These are phyloP conservation scores for Pharnaceum exiguum DNA, from an alignment of 148 eudicot genomes.

Conservation along the genomic window DNA sequence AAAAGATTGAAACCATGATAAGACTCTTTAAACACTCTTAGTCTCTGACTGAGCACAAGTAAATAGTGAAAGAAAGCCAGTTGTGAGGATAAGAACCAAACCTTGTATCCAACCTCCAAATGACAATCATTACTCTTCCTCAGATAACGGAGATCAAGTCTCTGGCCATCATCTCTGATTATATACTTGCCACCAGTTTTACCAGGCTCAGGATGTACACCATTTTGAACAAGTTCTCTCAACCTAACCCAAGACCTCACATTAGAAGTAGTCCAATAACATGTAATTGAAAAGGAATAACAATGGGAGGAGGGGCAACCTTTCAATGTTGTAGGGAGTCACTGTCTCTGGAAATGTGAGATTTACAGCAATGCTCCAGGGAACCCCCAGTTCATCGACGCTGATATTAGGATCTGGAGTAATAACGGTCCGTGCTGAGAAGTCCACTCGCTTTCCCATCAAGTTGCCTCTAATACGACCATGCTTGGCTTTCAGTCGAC, in stretches of 20 bases:
- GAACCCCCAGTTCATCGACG: slow-evolving; percentile 93
- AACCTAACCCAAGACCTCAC: slow-evolving; percentile 39
- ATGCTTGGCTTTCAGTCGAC: slow-evolving; percentile 95
- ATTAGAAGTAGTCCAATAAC: slow-evolving; percentile 3
- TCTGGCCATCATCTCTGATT: slow-evolving; percentile 96
- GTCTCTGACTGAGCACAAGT: no score
- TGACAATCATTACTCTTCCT: slow-evolving; percentile 98
- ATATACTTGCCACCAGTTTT: slow-evolving; percentile 98
- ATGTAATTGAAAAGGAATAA: neutral
- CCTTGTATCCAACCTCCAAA: slow-evolving; percentile 98
- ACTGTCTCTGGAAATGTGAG: slow-evolving; percentile 98
- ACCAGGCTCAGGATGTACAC: slow-evolving; percentile 98
- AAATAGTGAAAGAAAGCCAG: neutral
- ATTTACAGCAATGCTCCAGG: slow-evolving; percentile 99
- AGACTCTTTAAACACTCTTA: slow-evolving; percentile 6
- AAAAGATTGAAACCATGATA: neutral
- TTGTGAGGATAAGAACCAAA: slow-evolving; percentile 1
- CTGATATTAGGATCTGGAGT: slow-evolving; percentile 97
- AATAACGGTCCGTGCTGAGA: slow-evolving; percentile 97
- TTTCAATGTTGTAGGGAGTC: slow-evolving; percentile 95
- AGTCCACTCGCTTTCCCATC: slow-evolving; percentile 99
- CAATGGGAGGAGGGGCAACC: slow-evolving; percentile 30
- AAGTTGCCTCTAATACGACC: slow-evolving; percentile 95
- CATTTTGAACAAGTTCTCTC: slow-evolving; percentile 98
- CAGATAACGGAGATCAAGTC: slow-evolving; percentile 97